Evolutionary conservation across 345 rosid species (phyloP), one percentile per base, ranked within the genome.

Genomic region (Hypericum perforatum): DNA sequence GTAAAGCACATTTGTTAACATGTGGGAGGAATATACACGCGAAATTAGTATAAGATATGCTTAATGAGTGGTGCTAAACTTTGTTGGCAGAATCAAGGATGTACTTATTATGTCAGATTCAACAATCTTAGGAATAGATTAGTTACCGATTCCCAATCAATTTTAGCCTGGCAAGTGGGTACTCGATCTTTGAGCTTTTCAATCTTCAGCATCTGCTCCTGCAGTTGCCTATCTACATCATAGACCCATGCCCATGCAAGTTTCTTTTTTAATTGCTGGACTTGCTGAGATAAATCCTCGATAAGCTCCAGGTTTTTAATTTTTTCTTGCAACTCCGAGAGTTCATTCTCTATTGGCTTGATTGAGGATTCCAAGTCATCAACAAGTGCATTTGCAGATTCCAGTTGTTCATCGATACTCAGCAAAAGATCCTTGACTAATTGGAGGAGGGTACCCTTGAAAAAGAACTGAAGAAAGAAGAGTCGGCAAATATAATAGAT

Each of bases 221-320:
- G 62, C 29, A 88, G 70, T 69, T 81, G 77, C 83, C 67, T 73
- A 60, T 92, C 96, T 47, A 78, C 81, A 67, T 76, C 79, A 57
- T 85, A 92, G 39, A 88, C 96, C 92, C 86, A 87, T 7, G 96
- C 81, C 98, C 98, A 92, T 41, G 98, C 98, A 43, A 92, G 84
- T 70, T 79, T 83, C 69, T 83, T 87, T 63, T 73, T 85, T 64
- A 92, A 64, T 45, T 72, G 83, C 56, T 83, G 84, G 65, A 74
- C 76, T 74, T 77, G 71, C 60, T 69, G 90, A 49, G 95, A 74
- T 47, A 92, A 74, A 74, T 81, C 82, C 64, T 85, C 98, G 53
- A 92, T 75, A 46, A 76, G 96, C 73, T 92, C 92, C 92, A 88
- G 80, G 70, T 69, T 85, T 75, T 77, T 82, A 40, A 92, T 92